phyloP scores from a whole-genome alignment of 331 rosid genomes.

The Stylosanthes scabra region DNA sequence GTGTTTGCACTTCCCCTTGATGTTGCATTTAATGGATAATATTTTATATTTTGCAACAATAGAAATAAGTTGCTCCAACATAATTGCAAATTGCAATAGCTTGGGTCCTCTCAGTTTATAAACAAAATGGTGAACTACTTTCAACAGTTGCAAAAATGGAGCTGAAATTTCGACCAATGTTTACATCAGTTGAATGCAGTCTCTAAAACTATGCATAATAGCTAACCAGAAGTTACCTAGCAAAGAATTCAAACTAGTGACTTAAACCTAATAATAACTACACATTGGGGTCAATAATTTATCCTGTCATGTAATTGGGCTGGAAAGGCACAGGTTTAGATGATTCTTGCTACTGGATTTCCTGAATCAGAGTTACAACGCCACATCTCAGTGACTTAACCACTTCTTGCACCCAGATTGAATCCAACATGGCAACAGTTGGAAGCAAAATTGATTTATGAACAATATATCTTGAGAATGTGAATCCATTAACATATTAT shows the following conservation, averaged over 20 bases:
- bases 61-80: background rate
- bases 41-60: background rate
- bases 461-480: slow-evolving; percentile 36
- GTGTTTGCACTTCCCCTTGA: slow-evolving; percentile 36
- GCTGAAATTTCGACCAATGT: slow-evolving; percentile 2
- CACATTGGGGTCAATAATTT: slow-evolving; percentile 20
- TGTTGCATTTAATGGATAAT: no score
- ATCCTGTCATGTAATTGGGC: slow-evolving; percentile 31
- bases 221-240: slow-evolving; percentile 30
- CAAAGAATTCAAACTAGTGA: slow-evolving; percentile 39
- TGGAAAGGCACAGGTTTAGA: slow-evolving; percentile 26
- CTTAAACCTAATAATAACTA: slow-evolving; percentile 30
- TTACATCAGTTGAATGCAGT: slow-evolving; percentile 39
- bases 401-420: slow-evolving; percentile 36
- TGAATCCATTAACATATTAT: slow-evolving; percentile 30
- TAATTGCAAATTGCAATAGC: background rate
- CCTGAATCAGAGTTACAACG: slow-evolving; percentile 32
- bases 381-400: slow-evolving; percentile 32
- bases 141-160: slow-evolving; percentile 35
- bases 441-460: slow-evolving; percentile 45
- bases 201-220: slow-evolving; percentile 22
- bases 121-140: slow-evolving; percentile 30
- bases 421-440: slow-evolving; percentile 36
- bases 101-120: slow-evolving; percentile 4
- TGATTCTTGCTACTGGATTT: slow-evolving; percentile 4